phyloP scores from a whole-genome alignment of 225 moss, liverwort and hornwort genomes.

The Marchantia polymorpha region DNA sequence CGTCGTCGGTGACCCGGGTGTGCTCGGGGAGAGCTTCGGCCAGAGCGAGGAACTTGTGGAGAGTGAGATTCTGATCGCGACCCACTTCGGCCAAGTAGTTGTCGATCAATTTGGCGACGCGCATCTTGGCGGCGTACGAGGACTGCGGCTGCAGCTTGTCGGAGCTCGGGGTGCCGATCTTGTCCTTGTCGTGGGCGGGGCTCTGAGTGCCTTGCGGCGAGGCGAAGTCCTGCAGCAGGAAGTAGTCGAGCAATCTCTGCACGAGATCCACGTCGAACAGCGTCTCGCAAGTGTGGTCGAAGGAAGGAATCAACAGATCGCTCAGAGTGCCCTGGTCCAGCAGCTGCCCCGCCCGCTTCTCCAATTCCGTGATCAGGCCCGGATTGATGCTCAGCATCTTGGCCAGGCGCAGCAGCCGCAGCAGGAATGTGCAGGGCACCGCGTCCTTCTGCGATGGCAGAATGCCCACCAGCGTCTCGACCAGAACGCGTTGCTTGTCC shows the following conservation, averaged over 20 bases:
- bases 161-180: neutral
- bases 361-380: conserved; percentile 49
- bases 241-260: conserved; percentile 69
- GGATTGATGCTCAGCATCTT: conserved; percentile 55
- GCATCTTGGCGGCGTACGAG: conserved; percentile 40
- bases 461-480: conserved; percentile 59
- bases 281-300: conserved; percentile 65
- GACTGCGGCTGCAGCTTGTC: conserved; percentile 26
- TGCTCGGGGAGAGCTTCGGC: conserved; percentile 75
- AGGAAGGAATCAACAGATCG: conserved; percentile 73
- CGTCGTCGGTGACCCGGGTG: conserved; percentile 69
- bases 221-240: conserved; percentile 48
- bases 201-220: conserved; percentile 36
- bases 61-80: conserved; percentile 65
- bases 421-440: conserved; percentile 67
- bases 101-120: conserved; percentile 74
- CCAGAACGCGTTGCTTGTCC: conserved; percentile 48
- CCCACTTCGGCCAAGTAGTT: conserved; percentile 81
- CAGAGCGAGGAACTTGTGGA: conserved; percentile 62
- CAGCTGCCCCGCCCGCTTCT: conserved; percentile 59
- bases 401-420: conserved; percentile 66
- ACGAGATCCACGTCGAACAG: conserved; percentile 77
- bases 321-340: conserved; percentile 65
- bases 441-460: conserved; percentile 54
- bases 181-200: conserved; percentile 15